phyloP scores from a whole-genome alignment of 2,329 filamentous ascomycete species.

The Colletotrichum incanum region DNA sequence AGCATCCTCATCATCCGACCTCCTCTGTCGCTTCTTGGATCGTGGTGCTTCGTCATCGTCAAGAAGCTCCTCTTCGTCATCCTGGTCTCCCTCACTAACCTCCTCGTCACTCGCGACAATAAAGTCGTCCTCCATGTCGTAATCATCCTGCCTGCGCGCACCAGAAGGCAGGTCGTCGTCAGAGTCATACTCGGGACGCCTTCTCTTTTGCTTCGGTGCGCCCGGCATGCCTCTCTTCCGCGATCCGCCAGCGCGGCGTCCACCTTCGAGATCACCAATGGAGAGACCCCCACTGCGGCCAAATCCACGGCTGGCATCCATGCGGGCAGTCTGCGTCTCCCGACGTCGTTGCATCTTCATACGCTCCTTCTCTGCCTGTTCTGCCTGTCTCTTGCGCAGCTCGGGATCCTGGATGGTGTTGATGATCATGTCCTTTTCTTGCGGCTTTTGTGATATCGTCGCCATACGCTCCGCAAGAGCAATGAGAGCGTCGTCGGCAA shows the following conservation, averaged over 20 bases:
- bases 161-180: slow-evolving; percentile 80
- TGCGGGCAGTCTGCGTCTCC: slow-evolving; percentile 77
- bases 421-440: slow-evolving; percentile 76
- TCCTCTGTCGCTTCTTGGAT: slow-evolving; percentile 65
- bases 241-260: slow-evolving; percentile 64
- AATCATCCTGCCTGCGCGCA: slow-evolving; percentile 77
- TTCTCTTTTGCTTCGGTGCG: slow-evolving; percentile 66
- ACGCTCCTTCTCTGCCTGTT: slow-evolving; percentile 82
- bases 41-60: slow-evolving; percentile 62
- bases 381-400: slow-evolving; percentile 80
- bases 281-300: slow-evolving; percentile 73
- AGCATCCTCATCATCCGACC: slow-evolving; percentile 63
- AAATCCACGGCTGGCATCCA: slow-evolving; percentile 68
- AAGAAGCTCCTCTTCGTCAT: slow-evolving; percentile 72
- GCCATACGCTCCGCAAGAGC: slow-evolving; percentile 78
- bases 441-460: slow-evolving; percentile 70
- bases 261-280: slow-evolving; percentile 79
- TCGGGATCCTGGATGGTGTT: slow-evolving; percentile 82
- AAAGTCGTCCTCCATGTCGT: slow-evolving; percentile 86
- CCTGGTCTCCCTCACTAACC: slow-evolving; percentile 71
- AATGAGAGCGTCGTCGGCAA: slow-evolving; percentile 80
- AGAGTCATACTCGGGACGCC: slow-evolving; percentile 79
- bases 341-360: slow-evolving; percentile 76
- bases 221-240: slow-evolving; percentile 70
- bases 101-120: slow-evolving; percentile 82